These are phyloP conservation scores for Pichia sp. DNA, from an alignment of 1,139 yeast species.

Conservation along the genomic window DNA sequence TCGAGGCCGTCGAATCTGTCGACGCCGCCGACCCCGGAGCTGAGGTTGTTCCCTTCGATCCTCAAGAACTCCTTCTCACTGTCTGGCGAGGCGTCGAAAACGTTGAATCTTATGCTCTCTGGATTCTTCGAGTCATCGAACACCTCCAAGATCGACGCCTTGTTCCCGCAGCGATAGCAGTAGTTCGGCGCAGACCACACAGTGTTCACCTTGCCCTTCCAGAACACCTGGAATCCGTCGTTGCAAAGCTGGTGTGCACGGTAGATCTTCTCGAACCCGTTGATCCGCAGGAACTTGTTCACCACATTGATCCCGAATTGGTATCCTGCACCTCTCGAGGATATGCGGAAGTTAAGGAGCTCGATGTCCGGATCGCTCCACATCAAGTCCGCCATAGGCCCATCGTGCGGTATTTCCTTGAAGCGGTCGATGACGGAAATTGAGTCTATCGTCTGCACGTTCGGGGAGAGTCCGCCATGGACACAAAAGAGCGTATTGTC, in stretches of 20 bases:
- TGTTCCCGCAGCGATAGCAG: slow-evolving; percentile 94
- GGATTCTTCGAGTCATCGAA: slow-evolving; percentile 37
- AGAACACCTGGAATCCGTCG: slow-evolving; percentile 89
- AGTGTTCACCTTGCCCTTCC: slow-evolving; percentile 85
- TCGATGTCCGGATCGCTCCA: slow-evolving; percentile 98
- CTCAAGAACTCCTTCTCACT: slow-evolving; percentile 40
- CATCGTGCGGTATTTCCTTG: slow-evolving; percentile 95
- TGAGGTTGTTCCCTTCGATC: slow-evolving; percentile 19
- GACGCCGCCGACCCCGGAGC: slow-evolving; percentile 17
- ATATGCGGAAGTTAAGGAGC: slow-evolving; percentile 74
- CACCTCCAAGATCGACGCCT: slow-evolving; percentile 88
- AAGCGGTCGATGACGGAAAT: slow-evolving; percentile 85
- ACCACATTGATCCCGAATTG: slow-evolving; percentile 91
- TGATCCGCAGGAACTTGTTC: slow-evolving; percentile 75
- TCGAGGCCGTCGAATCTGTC: slow-evolving; percentile 3
- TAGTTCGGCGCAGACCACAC: slow-evolving; percentile 99
- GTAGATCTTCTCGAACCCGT: slow-evolving; percentile 73
- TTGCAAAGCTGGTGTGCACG: slow-evolving; percentile 96
- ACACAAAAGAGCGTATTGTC: slow-evolving; percentile 91
- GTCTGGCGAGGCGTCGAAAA: slow-evolving; percentile 96
- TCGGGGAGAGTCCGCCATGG: slow-evolving; percentile 94
- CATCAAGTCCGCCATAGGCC: slow-evolving; percentile 97
- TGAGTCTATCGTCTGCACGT: slow-evolving; percentile 90
- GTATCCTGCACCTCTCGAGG: slow-evolving; percentile 97
- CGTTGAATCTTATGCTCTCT: slow-evolving; percentile 67